Evolutionary conservation across 2,329 filamentous ascomycete genomes (phyloP).

Genomic region (Rugonectria rugulosa): DNA sequence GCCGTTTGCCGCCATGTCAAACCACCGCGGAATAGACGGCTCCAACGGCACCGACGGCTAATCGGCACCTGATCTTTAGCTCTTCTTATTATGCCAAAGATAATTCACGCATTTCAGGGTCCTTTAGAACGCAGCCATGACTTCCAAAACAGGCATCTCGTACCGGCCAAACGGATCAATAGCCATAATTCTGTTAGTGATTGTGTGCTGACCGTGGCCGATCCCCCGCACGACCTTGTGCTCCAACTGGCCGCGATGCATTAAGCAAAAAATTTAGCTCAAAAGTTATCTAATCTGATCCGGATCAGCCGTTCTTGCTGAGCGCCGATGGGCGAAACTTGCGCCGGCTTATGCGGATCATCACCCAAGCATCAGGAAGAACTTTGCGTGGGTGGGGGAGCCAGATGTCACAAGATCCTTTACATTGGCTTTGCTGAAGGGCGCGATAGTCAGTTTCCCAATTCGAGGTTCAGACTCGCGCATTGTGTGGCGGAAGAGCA

Average conservation of each 20-base stretch:
- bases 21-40: not conserved
- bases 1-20: not conserved
- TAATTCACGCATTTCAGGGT: not conserved
- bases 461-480: too few relatives aligned
- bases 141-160: not conserved
- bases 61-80: not conserved
- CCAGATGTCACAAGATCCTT: too few relatives aligned
- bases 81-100: not conserved
- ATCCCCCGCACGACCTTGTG: not conserved
- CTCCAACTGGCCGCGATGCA: not conserved
- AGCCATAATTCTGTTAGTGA: not conserved
- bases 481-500: too few relatives aligned
- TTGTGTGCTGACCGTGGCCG: not conserved
- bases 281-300: constrained; percentile 1
- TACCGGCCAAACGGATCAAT: not conserved
- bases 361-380: not conserved
- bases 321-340: not conserved
- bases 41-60: not conserved
- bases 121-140: not conserved
- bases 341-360: not conserved
- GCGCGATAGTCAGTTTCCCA: too few relatives aligned
- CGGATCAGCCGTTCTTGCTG: not conserved
- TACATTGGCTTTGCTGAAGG: too few relatives aligned
- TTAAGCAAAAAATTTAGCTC: not conserved
- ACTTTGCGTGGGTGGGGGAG: too few relatives aligned